Conservation (phyloP, 75 land plant genomes). For the Larix kaempferi region DNA sequence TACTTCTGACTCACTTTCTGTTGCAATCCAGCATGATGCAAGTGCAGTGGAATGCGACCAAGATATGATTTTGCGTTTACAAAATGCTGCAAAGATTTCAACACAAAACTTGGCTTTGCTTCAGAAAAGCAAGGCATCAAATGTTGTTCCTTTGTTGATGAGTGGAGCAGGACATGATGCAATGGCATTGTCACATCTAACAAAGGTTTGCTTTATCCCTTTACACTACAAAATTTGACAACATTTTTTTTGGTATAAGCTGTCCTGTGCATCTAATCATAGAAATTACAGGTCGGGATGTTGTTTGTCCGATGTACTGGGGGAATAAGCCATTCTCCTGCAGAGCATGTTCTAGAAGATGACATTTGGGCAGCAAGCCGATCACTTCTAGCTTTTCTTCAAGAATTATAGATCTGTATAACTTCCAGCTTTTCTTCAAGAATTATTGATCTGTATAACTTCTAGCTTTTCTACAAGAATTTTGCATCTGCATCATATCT, state of each 20-base stretch:
- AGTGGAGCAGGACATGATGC: slow-evolving; percentile 99
- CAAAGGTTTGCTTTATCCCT: slow-evolving; percentile 50
- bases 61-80: slow-evolving; percentile 48
- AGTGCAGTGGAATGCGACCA: slow-evolving; percentile 55
- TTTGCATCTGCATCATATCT: too few relatives aligned
- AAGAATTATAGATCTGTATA: slow-evolving; percentile 1
- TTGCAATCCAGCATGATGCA: slow-evolving; percentile 72
- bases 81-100: slow-evolving; percentile 54
- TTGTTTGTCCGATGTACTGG: slow-evolving; percentile 94
- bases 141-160: slow-evolving; percentile 67
- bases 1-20: neutral
- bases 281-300: slow-evolving; percentile 73
- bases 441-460: neutral
- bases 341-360: slow-evolving; percentile 81
- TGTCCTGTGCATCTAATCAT: slow-evolving; percentile 1
- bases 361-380: slow-evolving; percentile 92
- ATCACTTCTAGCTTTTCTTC: slow-evolving; percentile 63
- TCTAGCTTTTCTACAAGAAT: too few relatives aligned
- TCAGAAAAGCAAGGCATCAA: slow-evolving; percentile 16
- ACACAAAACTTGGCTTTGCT: slow-evolving; percentile 27
- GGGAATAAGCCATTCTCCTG: slow-evolving; percentile 95
- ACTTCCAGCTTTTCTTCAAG: neutral
- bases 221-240: neutral
- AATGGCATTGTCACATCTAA: slow-evolving; percentile 90
- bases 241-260: neutral